Conservation (phyloP, 306 rosid genomes). For the Cicer cuneatum region DNA sequence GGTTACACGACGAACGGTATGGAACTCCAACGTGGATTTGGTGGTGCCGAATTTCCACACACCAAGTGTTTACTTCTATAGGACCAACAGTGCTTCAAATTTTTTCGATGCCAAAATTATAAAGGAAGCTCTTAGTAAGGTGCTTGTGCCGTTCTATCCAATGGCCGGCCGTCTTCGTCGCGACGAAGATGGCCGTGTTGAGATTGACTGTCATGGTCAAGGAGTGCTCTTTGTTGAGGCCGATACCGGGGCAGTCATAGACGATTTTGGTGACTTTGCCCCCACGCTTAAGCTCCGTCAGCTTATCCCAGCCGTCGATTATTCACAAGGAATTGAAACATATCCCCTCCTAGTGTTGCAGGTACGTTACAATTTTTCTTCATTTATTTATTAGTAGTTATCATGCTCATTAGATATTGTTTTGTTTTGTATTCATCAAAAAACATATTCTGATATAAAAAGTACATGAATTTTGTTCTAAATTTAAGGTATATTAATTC, state of each 20-base stretch:
- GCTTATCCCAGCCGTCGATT: conserved; percentile 77
- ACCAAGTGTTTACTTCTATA: conserved; percentile 80
- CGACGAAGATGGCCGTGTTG: conserved; percentile 78
- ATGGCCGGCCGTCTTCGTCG: conserved; percentile 80
- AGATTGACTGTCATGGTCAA: conserved; percentile 71
- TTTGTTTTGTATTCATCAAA: too few relatives aligned
- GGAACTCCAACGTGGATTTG: conserved; percentile 84
- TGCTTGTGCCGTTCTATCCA: conserved; percentile 75
- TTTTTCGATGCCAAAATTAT: conserved; percentile 63
- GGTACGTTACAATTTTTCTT: conserved; percentile 47
- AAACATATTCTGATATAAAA: too few relatives aligned
- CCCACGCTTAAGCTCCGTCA: conserved; percentile 78
- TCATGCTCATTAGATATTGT: not conserved
- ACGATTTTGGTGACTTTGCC: conserved; percentile 85
- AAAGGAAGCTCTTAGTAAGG: conserved; percentile 70
- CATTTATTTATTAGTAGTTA: not conserved
- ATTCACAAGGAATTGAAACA: conserved; percentile 67
- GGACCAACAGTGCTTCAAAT: conserved; percentile 50
- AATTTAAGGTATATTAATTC: too few relatives aligned
- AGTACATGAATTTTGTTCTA: too few relatives aligned
- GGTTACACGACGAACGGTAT: conserved; percentile 49
- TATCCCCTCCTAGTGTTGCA: conserved; percentile 72
- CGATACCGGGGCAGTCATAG: conserved; percentile 51
- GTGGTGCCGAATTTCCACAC: conserved; percentile 76
- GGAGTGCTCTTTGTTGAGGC: conserved; percentile 87